Evolutionary conservation across 169 alveolate genomes (phyloP), one percentile per base, ranked within the genome.

Genomic region (Ichthyophthirius multifiliis): DNA sequence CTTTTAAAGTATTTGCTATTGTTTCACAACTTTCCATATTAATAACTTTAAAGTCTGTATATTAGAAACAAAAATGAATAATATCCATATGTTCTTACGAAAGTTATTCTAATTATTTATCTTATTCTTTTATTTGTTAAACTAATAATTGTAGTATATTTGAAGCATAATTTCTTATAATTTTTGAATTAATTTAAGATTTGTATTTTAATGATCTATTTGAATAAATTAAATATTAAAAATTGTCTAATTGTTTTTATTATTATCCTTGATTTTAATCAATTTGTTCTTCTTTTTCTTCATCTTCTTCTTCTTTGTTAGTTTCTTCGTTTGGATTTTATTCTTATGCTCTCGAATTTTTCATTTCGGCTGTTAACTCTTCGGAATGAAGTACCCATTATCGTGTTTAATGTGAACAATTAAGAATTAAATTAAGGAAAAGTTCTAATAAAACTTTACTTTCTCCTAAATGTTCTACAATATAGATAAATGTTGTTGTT

Each of bases 21-120:
- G 32, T 47, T 79, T 79, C 85, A 37, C 85, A 79, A 12, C 80
- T 65, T 67, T 79, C 85, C 75, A 79, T 67, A 67, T 79, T 79
- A 4, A 65, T 44, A 45, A 79, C 39, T 37, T 79, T 79, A 20
- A 79, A 79, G 45, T 79, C 85, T 20, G 85, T 79, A 65, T 79
- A 37, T 34, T 65, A 27, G 31, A 79, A 79, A 20, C 85, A 71
- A 39, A 37, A 79, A 31, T 55, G 44, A 13, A 79, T 47, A 10
- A 79, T 27, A 43, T 79, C 74, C 75, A 79, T 65, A 46, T 79
- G 78, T 10, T 75, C 85, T 27, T 55, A 55, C 13, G 43, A 43
- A 37, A 65, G 85, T 63, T 35, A 79, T 44, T 45, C 41, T 15
- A 46, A 31, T 30, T 46, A 34, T 6, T 45, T 79, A 55, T 55